Conservation (phyloP, 2,329 filamentous ascomycete species). For the Colletotrichum viniferum region DNA sequence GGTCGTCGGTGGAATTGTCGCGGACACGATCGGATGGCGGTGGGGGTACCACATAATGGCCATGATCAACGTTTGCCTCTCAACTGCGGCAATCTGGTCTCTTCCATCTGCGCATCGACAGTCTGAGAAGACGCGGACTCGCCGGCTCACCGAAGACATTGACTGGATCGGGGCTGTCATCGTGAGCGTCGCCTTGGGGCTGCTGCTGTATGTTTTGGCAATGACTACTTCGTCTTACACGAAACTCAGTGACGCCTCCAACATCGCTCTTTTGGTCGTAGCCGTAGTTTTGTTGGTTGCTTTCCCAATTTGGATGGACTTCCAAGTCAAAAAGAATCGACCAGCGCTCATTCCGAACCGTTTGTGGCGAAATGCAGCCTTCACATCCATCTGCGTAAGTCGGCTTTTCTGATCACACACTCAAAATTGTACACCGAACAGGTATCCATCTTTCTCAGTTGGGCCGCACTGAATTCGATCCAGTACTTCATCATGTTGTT, state of each 20-base stretch:
- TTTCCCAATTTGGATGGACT: conserved; percentile 60
- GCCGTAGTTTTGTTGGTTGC: conserved; percentile 46
- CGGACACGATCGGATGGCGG: conserved; percentile 52
- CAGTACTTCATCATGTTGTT: conserved; percentile 54
- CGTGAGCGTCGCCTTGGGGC: conserved; percentile 47
- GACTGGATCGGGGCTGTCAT: conserved; percentile 58
- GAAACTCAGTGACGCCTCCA: conserved; percentile 43
- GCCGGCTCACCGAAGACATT: conserved; percentile 42
- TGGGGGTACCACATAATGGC: conserved; percentile 46
- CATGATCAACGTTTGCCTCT: conserved; percentile 39
- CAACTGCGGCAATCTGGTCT: conserved; percentile 39
- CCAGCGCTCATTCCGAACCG: conserved; percentile 66
- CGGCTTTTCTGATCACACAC: not conserved
- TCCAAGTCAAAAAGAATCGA: conserved; percentile 47
- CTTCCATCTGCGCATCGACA: conserved; percentile 29
- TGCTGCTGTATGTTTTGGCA: conserved; percentile 57
- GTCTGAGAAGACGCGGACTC: conserved; percentile 30
- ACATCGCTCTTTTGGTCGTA: conserved; percentile 47
- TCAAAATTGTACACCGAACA: not conserved
- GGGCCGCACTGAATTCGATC: conserved; percentile 49
- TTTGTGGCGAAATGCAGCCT: conserved; percentile 60
- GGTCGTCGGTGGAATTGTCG: conserved; percentile 53
- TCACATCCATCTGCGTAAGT: conserved; percentile 54
- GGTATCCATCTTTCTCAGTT: conserved; percentile 50
- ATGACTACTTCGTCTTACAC: conserved; percentile 41